A percentile compares a stretch with the other conserved stretches of the same genome.
These are phyloP conservation scores for Deuterostichococcus epilithicus DNA, from an alignment of 139 green algal species.

Conservation along the genomic window DNA sequence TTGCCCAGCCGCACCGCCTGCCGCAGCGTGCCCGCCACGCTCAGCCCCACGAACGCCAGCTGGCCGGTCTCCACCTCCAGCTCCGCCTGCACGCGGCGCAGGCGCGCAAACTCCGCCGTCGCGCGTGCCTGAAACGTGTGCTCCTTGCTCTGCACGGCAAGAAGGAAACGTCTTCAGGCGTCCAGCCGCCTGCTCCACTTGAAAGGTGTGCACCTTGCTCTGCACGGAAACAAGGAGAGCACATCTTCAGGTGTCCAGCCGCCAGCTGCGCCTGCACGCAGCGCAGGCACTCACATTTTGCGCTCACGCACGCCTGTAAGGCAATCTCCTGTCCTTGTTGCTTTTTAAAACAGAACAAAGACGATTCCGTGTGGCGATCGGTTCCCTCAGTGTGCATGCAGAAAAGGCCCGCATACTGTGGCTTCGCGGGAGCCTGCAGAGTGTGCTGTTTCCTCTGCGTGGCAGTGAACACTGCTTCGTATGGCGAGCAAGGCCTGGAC, in stretches of 20 bases:
- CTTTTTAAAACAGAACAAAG: too few species aligned
- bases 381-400: too few species aligned
- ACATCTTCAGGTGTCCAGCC: constrained; percentile 4
- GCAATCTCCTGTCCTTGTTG: too few species aligned
- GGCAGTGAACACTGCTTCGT: too few species aligned
- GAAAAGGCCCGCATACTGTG: too few species aligned
- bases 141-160: constrained; percentile 31
- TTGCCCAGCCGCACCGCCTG: constrained; percentile 42
- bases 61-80: constrained; percentile 65
- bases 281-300: too few species aligned
- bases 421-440: too few species aligned
- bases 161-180: not conserved
- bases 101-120: constrained; percentile 32
- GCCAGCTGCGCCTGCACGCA: constrained; percentile 45
- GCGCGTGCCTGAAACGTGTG: constrained; percentile 48
- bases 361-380: too few species aligned
- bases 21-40: constrained; percentile 42
- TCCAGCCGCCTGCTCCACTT: constrained; percentile 37
- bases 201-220: constrained; percentile 47
- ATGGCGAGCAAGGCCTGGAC: too few species aligned
- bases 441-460: too few species aligned
- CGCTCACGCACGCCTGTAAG: too few species aligned
- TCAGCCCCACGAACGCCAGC: constrained; percentile 56
- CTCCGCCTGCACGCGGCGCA: constrained; percentile 51
- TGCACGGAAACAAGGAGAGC: constrained; percentile 3